These are phyloP conservation scores for Lentinula raphanica DNA, from an alignment of 768 basidiomycete genomes.

Conservation along the genomic window DNA sequence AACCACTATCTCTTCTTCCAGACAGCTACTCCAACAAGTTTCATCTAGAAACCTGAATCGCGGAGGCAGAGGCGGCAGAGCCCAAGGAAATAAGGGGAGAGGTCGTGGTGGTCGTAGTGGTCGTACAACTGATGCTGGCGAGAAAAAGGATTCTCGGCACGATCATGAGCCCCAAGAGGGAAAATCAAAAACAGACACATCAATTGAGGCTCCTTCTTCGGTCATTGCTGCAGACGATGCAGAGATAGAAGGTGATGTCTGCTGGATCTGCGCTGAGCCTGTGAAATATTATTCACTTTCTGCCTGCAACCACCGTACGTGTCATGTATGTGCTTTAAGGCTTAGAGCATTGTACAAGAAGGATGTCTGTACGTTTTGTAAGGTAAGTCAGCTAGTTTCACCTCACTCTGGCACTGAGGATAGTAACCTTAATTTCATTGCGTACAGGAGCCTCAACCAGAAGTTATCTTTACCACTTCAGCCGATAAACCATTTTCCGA, in stretches of 20 bases:
- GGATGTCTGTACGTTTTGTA: slow-evolving; percentile 92
- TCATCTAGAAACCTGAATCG: not conserved
- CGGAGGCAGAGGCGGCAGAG: not conserved
- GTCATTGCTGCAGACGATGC: not conserved
- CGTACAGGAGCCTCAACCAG: slow-evolving; percentile 61
- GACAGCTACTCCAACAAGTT: not conserved
- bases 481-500: slow-evolving; percentile 56
- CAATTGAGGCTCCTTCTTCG: not conserved
- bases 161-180: not conserved
- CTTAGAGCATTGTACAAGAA: slow-evolving; percentile 92
- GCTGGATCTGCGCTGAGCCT: slow-evolving; percentile 94
- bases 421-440: not conserved
- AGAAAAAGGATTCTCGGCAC: not conserved
- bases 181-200: not conserved
- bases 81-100: not conserved
- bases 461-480: slow-evolving; percentile 71
- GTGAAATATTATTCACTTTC: slow-evolving; percentile 88
- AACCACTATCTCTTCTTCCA: not conserved
- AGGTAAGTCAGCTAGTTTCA: slow-evolving; percentile 44
- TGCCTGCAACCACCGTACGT: slow-evolving; percentile 90
- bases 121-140: not conserved
- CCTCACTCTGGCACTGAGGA: not conserved
- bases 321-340: slow-evolving; percentile 88
- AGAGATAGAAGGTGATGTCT: slow-evolving; percentile 33
- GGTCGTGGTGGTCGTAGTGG: not conserved